Percentiles rank a stretch among this genome's conserved stretches.
phyloP scores from a whole-genome alignment of 345 rosid species.

The Draba incana region DNA sequence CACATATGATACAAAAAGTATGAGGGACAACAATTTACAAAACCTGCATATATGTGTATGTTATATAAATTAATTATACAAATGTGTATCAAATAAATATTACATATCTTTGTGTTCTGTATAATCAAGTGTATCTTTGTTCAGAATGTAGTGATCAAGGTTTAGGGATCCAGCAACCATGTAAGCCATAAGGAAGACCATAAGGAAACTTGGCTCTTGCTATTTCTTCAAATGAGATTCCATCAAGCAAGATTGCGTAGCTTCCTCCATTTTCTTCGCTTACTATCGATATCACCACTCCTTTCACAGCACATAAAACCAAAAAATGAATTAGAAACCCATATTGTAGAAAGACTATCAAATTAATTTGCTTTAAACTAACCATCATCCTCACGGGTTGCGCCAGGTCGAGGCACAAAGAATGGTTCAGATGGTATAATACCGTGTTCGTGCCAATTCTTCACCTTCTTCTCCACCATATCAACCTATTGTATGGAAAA shows the following conservation, averaged over 20 bases:
- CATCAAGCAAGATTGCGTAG: slow-evolving; percentile 77
- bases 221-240: slow-evolving; percentile 80
- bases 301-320: slow-evolving; percentile 42
- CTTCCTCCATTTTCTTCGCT: slow-evolving; percentile 85
- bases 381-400: slow-evolving; percentile 93
- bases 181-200: slow-evolving; percentile 91
- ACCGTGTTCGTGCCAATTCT: slow-evolving; percentile 82
- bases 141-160: slow-evolving; percentile 15
- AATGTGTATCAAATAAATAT: slow-evolving; percentile 6
- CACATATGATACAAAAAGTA: slow-evolving; percentile 25
- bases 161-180: slow-evolving; percentile 96
- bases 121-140: slow-evolving; percentile 23
- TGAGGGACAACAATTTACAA: slow-evolving; percentile 12
- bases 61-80: slow-evolving; percentile 24
- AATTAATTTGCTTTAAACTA: slow-evolving; percentile 14
- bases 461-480: slow-evolving; percentile 66
- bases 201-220: slow-evolving; percentile 95
- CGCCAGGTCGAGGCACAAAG: slow-evolving; percentile 88
- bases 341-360: background rate
- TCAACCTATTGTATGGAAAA: slow-evolving; percentile 63
- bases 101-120: slow-evolving; percentile 21
- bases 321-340: background rate
- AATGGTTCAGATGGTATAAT: slow-evolving; percentile 90
- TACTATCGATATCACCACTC: slow-evolving; percentile 81
- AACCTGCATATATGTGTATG: slow-evolving; percentile 6